A percentile compares a stretch with the other conserved stretches of the same genome.
These are phyloP conservation scores for Omphalotus guepiniiformis DNA, from an alignment of 768 basidiomycete genomes.

Conservation along the genomic window DNA sequence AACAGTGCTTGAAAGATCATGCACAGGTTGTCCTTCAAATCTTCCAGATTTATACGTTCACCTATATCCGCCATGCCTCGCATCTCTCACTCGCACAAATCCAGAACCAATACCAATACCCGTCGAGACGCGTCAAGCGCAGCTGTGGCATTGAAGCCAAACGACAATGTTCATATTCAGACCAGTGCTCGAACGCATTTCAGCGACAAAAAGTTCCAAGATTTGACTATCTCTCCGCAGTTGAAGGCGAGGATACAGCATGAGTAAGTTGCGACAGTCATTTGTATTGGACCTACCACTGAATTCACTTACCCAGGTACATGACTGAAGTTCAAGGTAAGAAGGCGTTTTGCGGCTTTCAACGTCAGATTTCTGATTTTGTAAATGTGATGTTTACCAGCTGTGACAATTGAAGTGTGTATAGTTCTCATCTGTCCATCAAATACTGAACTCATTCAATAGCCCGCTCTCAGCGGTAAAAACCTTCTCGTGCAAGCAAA, in stretches of 20 bases:
- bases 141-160: too few species aligned
- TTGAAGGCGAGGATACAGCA: slow-evolving; percentile 40
- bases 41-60: too few species aligned
- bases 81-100: too few species aligned
- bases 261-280: slow-evolving; percentile 28
- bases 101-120: too few species aligned
- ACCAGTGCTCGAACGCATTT: slow-evolving; percentile 21
- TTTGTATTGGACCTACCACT: not conserved
- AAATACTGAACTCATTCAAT: slow-evolving; percentile 3
- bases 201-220: slow-evolving; percentile 21
- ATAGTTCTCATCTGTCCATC: not conserved
- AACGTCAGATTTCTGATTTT: not conserved
- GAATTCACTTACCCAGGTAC: slow-evolving; percentile 30
- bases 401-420: slow-evolving; percentile 37
- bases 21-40: too few species aligned
- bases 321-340: slow-evolving; percentile 46
- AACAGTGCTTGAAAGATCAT: too few species aligned
- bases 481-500: slow-evolving; percentile 51
- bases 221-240: slow-evolving; percentile 31
- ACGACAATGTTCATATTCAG: too few species aligned
- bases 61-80: too few species aligned
- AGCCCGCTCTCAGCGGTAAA: slow-evolving; percentile 37
- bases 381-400: slow-evolving; percentile 15
- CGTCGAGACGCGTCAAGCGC: too few species aligned
- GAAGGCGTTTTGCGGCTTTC: slow-evolving; percentile 1